Evolutionary conservation across 1,139 yeast species (phyloP), one percentile per base, ranked within the genome.

Genomic region (Sugiyamaella xylanicola): DNA sequence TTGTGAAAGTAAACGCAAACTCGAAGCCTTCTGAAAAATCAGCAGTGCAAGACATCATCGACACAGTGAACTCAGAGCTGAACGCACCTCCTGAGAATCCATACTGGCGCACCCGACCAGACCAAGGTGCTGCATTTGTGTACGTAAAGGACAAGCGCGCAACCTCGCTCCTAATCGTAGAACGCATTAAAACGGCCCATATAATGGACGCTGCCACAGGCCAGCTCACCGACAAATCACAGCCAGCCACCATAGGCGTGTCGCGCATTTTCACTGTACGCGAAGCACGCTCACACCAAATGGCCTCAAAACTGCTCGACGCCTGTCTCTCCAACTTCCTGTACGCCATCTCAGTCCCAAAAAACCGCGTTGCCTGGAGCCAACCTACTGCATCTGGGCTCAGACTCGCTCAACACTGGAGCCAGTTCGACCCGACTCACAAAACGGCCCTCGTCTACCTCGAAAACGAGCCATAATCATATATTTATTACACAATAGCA

Each of bases 371-470:
- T 1, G 87, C 83, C 0, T 86, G 88, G 78, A 84, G 90, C 55
- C 93, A 86, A 67, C 92, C 92, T 0, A 83, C 87, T 61, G 77
- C 75, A 41, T 73, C 78, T 37, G 93, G 93, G 0, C 80, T 82
- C 1, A 70, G 74, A 47, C 72, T 86, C 39, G 87, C 91, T 2
- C 44, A 51, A 9, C 44, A 48, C 40, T 70, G 69, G 71, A 41
- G 42, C 21, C 40, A 48, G 16, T 46, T 46, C 16, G 50, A 46
- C 19, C 50, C 50, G 5, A 46, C 43, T 2, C 21, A 21, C 17
- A n/a, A 46, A 21, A 36, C 50, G 11, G 42, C 22, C 15, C 39
- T 39, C 4, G 51, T 48, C 5, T 36, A 47, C 17, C 50, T 37
- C 21, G 50, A 47, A 29, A 16, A 36, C 13, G 49, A 22, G 13